A percentile compares a stretch with the other conserved stretches of the same genome.
Evolutionary conservation across 129 eudicot genomes (phyloP).

Genomic region (Ambrosia artemisiifolia): DNA sequence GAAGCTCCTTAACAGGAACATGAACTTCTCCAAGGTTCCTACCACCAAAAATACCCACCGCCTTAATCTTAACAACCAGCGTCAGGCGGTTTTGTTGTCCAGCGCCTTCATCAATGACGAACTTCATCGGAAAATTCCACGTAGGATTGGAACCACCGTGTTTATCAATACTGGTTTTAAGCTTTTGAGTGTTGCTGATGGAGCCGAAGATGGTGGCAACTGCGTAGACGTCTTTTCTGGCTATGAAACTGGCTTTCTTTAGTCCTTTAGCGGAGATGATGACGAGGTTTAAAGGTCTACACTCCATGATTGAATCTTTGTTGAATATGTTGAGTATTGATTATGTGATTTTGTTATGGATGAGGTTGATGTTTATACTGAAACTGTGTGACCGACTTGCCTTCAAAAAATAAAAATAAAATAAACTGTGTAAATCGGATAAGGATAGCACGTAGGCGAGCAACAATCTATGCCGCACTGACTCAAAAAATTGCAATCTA

Average conservation of each 20-base stretch:
- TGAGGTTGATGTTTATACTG: too few species aligned
- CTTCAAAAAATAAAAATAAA: too few species aligned
- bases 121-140: slow-evolving; percentile 53
- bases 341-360: too few species aligned
- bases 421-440: too few species aligned
- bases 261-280: not conserved
- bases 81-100: slow-evolving; percentile 26
- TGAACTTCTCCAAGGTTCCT: slow-evolving; percentile 48
- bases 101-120: slow-evolving; percentile 43
- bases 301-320: not conserved
- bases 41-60: slow-evolving; percentile 40
- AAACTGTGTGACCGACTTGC: too few species aligned
- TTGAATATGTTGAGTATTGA: too few species aligned
- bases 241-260: slow-evolving; percentile 24
- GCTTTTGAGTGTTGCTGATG: slow-evolving; percentile 30
- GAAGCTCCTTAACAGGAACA: slow-evolving; percentile 46
- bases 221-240: slow-evolving; percentile 49
- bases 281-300: slow-evolving; percentile 32
- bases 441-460: too few species aligned
- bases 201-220: slow-evolving; percentile 47
- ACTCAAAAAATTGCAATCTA: too few species aligned
- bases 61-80: slow-evolving; percentile 35
- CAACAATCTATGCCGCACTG: too few species aligned
- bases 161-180: slow-evolving; percentile 31
- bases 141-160: slow-evolving; percentile 41